Base-by-base conservation (phyloP, 2,329 filamentous ascomycete species). In the Sporothrix dimorphospora region DNA sequence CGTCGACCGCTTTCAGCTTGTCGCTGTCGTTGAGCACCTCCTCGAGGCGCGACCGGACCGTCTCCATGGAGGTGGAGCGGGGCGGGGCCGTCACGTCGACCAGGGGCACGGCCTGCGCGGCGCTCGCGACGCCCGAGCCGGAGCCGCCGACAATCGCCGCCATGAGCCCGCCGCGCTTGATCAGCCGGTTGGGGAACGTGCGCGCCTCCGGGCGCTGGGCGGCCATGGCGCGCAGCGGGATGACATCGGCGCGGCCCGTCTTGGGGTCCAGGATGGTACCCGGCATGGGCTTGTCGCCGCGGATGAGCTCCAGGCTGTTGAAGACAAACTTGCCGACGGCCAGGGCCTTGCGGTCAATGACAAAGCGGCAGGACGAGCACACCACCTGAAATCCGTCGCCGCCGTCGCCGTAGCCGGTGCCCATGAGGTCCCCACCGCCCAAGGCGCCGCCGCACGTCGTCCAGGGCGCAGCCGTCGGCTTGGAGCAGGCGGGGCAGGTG, bases 241-340 rank as follows among this genome's bases (percentile, higher is more conserved):
- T 45, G 38, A n/a, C 6, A 5, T 45, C 38, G 0, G 59, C 38
- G 16, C 38, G 79, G 0, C 91, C 92, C 0, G 77, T 83, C 1
- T 80, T 78, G 0, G 85, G 78, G 9, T 88, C 83, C 8, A 93
- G 82, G 4, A 93, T 78, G 0, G 91, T 94, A 1, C 92, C 91
- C 0, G 90, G 89, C 83, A 94, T 88, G 0, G 91, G 89, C 1
- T 81, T 77, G 16, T 83, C 76, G 3, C 83, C 75, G 3, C 79
- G 73, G 3, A 88, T 75, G 0, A 93, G 82, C 0, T 77, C 76
- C 30, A 83, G 78, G 6, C 86, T 79, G 76, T 94, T 91, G 16
- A 78, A 80, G 65, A 83, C 81, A 76, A 94, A 92, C 75, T 90
- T 91, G 57, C 80, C 83, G 1, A 90, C 85, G n/a, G 86, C 84